Evolutionary conservation across 2,329 filamentous ascomycete genomes (phyloP), one percentile per base, ranked within the genome.

Genomic region (Bipolaris zeicola): DNA sequence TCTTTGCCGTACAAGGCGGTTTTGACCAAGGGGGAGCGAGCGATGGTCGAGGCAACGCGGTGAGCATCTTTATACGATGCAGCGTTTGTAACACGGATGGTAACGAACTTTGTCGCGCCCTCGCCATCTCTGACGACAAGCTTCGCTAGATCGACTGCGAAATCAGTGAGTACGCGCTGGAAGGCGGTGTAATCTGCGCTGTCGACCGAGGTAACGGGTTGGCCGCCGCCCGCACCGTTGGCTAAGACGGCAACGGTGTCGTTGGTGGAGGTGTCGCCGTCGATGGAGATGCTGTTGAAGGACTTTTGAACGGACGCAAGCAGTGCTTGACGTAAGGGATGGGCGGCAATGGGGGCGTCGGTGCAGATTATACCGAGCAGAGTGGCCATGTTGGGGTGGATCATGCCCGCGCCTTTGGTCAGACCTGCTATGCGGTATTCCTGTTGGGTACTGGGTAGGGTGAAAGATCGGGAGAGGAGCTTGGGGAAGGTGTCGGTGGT

Each of bases 401-500:
- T 96, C 95, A 99, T 99, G 71, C 95, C 95, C 5, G 95, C 95
- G 55, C 95, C 95, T 81, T 99, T 99, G 70, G 94, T 96, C 87
- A 96, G 96, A 67, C 95, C 95, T 11, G 91, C 92, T 47, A 99
- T 89, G 67, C 85, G 84, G 79, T 96, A 99, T 74, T 89, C 87
- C 47, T 82, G 82, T 0, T 90, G 87, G 3, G 90, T 90, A 1
- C 90, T 93, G 3, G 95, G 93, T 31, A 99, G 86, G 26, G 82
- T 87, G 78, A 98, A 99, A 13, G 87, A 87, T 65, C 85, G 87
- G 18, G 93, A 97, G 67, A 94, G 83, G 62, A 99, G 88, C 80
- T 99, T 99, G 57, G 95, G 95, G 77, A 99, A 99, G 3, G 95
- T 98, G 78, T 99, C 95, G 14, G 95, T 99, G 11, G 95, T 99